phyloP scores from a whole-genome alignment of 352 stramenopile genomes.

The Globisporangium apiculatum region DNA sequence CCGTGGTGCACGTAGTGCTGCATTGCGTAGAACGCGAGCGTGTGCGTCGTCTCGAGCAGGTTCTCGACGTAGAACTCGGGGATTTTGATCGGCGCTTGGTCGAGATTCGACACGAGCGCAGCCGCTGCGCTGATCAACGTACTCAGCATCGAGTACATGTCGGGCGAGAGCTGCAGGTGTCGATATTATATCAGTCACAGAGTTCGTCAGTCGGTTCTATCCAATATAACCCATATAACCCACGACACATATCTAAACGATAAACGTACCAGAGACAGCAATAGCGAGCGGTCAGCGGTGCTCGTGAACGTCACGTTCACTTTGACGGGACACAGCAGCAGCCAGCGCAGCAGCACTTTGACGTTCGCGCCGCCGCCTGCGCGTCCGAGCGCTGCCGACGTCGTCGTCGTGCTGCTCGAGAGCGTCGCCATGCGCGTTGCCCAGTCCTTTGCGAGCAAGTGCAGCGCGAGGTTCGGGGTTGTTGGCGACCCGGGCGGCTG shows the following conservation, averaged over 20 bases:
- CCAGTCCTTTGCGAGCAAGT: slow-evolving; percentile 52
- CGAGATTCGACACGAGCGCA: slow-evolving; percentile 77
- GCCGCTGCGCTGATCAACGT: slow-evolving; percentile 76
- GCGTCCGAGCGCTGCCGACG: slow-evolving; percentile 18
- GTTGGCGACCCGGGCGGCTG: slow-evolving; percentile 5
- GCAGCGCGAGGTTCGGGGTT: slow-evolving; percentile 31
- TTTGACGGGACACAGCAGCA: slow-evolving; percentile 81
- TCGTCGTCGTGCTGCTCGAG: slow-evolving; percentile 15
- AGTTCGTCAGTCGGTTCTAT: background rate
- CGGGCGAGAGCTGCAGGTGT: slow-evolving; percentile 45
- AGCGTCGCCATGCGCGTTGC: slow-evolving; percentile 33
- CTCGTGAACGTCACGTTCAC: slow-evolving; percentile 86
- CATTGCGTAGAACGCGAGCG: slow-evolving; percentile 78
- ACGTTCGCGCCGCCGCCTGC: slow-evolving; percentile 37
- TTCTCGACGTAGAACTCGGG: slow-evolving; percentile 89
- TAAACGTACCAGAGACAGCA: slow-evolving; percentile 56
- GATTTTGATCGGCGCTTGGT: slow-evolving; percentile 82
- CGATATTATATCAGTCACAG: slow-evolving; percentile 4
- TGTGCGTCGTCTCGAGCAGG: slow-evolving; percentile 80
- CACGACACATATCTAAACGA: too few relatives aligned
- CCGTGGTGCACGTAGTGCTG: slow-evolving; percentile 85
- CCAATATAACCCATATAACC: too few relatives aligned
- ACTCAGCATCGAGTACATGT: slow-evolving; percentile 73
- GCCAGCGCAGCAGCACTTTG: slow-evolving; percentile 73
- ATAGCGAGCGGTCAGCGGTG: slow-evolving; percentile 72